Conservation (phyloP, 2,329 filamentous ascomycete species). For the Cordyceps tenuipes region DNA sequence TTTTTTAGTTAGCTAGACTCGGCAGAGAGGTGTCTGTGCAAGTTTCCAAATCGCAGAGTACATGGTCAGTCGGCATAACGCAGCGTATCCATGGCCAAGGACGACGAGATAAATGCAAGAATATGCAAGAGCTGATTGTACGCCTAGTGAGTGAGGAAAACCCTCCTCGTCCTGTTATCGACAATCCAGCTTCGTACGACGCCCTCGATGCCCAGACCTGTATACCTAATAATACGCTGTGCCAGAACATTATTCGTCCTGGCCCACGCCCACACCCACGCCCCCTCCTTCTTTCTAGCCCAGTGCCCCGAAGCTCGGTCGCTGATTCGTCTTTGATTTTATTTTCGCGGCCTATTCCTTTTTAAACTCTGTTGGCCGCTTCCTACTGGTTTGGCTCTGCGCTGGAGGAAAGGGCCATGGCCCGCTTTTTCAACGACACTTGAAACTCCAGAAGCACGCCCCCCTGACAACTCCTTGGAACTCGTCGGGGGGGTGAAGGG, state of each 20-base stretch:
- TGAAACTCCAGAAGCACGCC: constrained; percentile 9
- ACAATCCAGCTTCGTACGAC: no score
- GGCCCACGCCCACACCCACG: no score
- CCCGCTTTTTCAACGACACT: constrained; percentile 4
- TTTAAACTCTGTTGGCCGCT: neutral
- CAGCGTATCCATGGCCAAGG: neutral
- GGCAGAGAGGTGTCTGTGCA: neutral
- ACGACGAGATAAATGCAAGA: neutral
- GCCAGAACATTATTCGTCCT: neutral
- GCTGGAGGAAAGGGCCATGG: neutral
- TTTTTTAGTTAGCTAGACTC: neutral
- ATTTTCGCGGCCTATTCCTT: neutral
- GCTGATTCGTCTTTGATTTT: neutral
- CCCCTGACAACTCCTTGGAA: constrained; percentile 10
- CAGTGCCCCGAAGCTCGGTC: no score
- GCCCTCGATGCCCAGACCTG: neutral
- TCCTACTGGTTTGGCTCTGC: neutral
- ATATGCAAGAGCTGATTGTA: neutral
- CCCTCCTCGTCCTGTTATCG: no score
- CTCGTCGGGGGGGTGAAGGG: neutral
- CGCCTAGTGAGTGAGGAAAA: neutral
- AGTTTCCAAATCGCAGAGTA: neutral
- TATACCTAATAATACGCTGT: neutral
- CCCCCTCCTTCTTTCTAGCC: no score
- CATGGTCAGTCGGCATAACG: neutral